Evolutionary conservation across 495 filamentous ascomycete species (phyloP).

Genomic region (Penicillium fimorum): DNA sequence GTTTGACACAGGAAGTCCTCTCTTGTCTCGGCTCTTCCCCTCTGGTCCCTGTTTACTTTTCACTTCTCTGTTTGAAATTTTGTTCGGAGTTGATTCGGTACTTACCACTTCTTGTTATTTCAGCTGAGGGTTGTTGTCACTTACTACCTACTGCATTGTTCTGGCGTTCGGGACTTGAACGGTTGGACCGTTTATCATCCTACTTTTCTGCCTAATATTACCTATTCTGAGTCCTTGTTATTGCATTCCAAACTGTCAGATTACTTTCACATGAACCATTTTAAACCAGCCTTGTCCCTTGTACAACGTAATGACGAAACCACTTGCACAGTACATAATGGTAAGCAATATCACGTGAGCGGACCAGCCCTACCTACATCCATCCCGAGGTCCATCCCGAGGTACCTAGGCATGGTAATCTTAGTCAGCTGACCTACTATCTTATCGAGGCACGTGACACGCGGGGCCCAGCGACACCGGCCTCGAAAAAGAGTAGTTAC

Average conservation of each 20-base stretch:
- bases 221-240: background rate
- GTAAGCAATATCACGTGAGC: background rate
- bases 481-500: conserved; percentile 3
- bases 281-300: background rate
- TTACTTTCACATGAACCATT: background rate
- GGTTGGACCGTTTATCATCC: conserved; percentile 4
- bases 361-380: background rate
- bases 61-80: conserved; percentile 1
- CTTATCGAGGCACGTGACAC: conserved; percentile 7
- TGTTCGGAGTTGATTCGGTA: conserved; percentile 18
- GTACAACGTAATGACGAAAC: background rate
- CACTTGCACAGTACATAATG: background rate
- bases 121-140: conserved; percentile 25
- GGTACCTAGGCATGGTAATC: background rate
- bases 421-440: background rate
- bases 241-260: background rate
- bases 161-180: conserved; percentile 25
- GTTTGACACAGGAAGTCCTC: background rate
- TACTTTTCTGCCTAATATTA: background rate
- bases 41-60: background rate
- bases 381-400: too few species aligned
- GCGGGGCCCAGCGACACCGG: conserved; percentile 4
- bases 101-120: conserved; percentile 16
- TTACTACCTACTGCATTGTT: conserved; percentile 27
- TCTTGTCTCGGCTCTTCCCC: conserved; percentile 2